Conservation (phyloP, 192 early-diverging fungal genomes). For the Coemansia erecta region DNA sequence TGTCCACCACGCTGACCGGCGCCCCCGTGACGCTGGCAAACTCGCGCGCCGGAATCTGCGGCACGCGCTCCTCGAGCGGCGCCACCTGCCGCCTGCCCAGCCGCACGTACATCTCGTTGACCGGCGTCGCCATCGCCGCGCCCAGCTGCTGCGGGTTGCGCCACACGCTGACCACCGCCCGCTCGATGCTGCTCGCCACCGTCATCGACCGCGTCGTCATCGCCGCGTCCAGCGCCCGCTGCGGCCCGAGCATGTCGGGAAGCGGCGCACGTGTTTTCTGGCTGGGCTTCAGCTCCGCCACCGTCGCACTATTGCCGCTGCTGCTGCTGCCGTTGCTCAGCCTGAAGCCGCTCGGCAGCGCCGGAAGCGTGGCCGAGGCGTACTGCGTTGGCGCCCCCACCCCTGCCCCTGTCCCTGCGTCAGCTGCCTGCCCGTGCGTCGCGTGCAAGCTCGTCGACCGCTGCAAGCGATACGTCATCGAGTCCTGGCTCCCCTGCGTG, state of each 20-base stretch:
- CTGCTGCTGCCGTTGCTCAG: not conserved
- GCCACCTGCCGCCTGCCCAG: slow-evolving; percentile 31
- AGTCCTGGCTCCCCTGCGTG: slow-evolving; percentile 35
- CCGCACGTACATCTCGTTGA: slow-evolving; percentile 35
- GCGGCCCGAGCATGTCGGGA: slow-evolving; percentile 1
- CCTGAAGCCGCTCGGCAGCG: not conserved
- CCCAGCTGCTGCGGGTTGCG: slow-evolving; percentile 3
- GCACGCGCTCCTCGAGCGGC: slow-evolving; percentile 41
- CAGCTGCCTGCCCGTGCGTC: not conserved
- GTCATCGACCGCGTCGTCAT: not conserved
- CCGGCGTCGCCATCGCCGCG: slow-evolving; percentile 13
- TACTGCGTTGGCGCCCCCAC: not conserved
- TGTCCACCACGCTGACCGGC: slow-evolving; percentile 28
- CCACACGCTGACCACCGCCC: slow-evolving; percentile 23
- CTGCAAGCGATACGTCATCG: slow-evolving; percentile 10
- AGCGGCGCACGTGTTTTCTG: not conserved
- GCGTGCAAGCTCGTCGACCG: slow-evolving; percentile 28
- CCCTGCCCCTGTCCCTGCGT: too few relatives aligned
- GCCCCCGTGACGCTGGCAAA: slow-evolving; percentile 14
- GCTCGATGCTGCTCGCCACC: slow-evolving; percentile 14
- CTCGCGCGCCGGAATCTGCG: slow-evolving; percentile 28
- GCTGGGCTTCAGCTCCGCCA: not conserved
- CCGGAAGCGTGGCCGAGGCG: slow-evolving; percentile 5
- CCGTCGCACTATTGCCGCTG: not conserved
- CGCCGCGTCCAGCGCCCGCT: not conserved